Conservation (phyloP, 306 rosid species). For the Herpetospermum pedunculosum region DNA sequence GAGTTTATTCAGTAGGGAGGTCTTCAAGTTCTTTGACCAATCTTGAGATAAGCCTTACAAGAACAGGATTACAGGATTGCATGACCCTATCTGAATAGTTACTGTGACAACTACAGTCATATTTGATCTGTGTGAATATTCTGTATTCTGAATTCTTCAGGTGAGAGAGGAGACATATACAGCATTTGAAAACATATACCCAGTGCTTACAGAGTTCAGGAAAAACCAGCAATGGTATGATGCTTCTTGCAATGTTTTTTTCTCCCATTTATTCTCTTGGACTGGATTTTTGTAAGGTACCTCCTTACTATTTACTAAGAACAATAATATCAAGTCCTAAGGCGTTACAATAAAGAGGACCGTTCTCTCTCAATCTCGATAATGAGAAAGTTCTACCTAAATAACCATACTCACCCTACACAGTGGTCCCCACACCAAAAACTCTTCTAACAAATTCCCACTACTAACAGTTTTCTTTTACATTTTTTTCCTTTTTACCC, state of each 20-base stretch:
- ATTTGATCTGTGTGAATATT: background rate
- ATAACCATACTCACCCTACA: too few species aligned
- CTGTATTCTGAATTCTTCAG: slow-evolving; percentile 20
- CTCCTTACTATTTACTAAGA: too few species aligned
- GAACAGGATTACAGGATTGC: background rate
- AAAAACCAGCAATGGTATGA: slow-evolving; percentile 80
- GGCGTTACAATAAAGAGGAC: too few species aligned
- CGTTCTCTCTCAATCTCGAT: too few species aligned
- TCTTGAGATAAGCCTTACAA: background rate
- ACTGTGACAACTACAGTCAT: background rate
- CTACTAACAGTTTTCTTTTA: too few species aligned
- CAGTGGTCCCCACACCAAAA: too few species aligned
- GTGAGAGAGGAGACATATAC: slow-evolving; percentile 87
- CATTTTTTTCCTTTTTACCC: too few species aligned
- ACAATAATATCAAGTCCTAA: too few species aligned
- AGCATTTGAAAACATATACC: slow-evolving; percentile 94
- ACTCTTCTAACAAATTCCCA: too few species aligned
- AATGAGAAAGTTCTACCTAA: too few species aligned
- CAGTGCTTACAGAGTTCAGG: slow-evolving; percentile 86
- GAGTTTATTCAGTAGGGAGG: background rate
- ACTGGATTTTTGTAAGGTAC: too few species aligned
- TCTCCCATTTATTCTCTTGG: background rate
- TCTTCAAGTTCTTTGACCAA: background rate
- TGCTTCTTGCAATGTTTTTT: background rate
- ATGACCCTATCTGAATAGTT: background rate